Evolutionary conservation across 208 protist species (phyloP).

Genomic region (Jaenimonas drosophilae): DNA sequence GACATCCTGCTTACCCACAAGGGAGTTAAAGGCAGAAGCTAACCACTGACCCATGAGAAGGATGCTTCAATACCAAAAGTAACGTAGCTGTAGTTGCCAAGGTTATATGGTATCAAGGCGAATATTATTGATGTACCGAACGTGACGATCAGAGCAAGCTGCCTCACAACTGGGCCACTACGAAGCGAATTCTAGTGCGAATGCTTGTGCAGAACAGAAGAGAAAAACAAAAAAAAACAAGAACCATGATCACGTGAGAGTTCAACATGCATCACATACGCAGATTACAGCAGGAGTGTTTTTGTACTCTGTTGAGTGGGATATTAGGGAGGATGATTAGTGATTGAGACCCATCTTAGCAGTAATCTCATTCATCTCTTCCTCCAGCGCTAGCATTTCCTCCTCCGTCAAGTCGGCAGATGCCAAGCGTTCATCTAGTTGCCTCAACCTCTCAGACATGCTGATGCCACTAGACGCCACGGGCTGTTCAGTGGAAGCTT

Average conservation of each 20-base stretch:
- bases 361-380: conserved; percentile 68
- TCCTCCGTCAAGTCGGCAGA: conserved; percentile 65
- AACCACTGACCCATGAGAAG: conserved; percentile 2
- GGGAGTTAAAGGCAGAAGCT: conserved; percentile 11
- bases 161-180: not conserved
- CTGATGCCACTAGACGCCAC: too few relatives aligned
- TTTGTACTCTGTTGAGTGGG: not conserved
- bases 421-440: conserved; percentile 54
- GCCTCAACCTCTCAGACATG: conserved; percentile 19
- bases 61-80: not conserved
- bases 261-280: not conserved
- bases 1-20: conserved; percentile 89
- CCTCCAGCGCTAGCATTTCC: conserved; percentile 56
- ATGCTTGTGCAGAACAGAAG: conserved; percentile 9
- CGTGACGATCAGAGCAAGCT: not conserved
- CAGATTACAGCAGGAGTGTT: not conserved
- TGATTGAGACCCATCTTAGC: conserved; percentile 14
- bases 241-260: too few relatives aligned
- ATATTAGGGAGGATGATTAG: conserved; percentile 1
- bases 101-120: not conserved
- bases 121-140: not conserved
- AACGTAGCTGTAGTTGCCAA: not conserved
- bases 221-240: conserved; percentile 7
- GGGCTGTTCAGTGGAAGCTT: too few relatives aligned
- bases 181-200: too few relatives aligned